Evolutionary conservation across 179 eudicot species (phyloP).

Genomic region (Amaranthus tricolor): DNA sequence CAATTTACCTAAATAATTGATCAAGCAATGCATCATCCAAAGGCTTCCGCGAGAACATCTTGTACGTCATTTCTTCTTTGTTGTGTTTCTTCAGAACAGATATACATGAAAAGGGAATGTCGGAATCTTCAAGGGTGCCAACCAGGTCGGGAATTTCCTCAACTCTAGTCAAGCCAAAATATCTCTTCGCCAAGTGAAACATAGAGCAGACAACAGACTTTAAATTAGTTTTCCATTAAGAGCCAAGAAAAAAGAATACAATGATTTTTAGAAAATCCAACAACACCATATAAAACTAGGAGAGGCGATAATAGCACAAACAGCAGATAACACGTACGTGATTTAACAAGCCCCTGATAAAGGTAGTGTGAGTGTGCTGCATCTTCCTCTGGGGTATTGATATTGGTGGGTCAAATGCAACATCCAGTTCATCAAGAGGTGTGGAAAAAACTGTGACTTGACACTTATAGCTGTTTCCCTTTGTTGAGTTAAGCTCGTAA

Average conservation of each 20-base stretch:
- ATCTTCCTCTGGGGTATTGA: slow-evolving; percentile 71
- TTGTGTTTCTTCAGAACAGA: slow-evolving; percentile 66
- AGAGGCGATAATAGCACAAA: slow-evolving; percentile 3
- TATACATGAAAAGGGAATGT: slow-evolving; percentile 74
- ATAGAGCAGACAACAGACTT: not conserved
- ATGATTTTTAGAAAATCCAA: not conserved
- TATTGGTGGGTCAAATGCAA: slow-evolving; percentile 54
- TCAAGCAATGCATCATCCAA: slow-evolving; percentile 66
- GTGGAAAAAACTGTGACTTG: slow-evolving; percentile 76
- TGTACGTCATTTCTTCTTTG: slow-evolving; percentile 58
- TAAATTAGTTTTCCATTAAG: not conserved
- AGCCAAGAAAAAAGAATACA: not conserved
- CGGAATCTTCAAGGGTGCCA: slow-evolving; percentile 69
- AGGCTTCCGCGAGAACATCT: slow-evolving; percentile 79
- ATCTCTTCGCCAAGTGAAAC: slow-evolving; percentile 44
- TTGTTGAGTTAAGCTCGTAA: slow-evolving; percentile 70
- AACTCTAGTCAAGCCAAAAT: slow-evolving; percentile 59
- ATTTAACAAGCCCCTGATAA: slow-evolving; percentile 74
- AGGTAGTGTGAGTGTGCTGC: slow-evolving; percentile 88
- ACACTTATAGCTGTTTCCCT: slow-evolving; percentile 71
- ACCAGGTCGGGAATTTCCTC: slow-evolving; percentile 68
- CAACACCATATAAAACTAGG: not conserved
- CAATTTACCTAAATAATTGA: slow-evolving; percentile 62
- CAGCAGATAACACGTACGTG: slow-evolving; percentile 51
- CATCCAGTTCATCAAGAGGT: slow-evolving; percentile 72